phyloP scores from a whole-genome alignment of 306 rosid genomes.

The Vigna nakashimae region DNA sequence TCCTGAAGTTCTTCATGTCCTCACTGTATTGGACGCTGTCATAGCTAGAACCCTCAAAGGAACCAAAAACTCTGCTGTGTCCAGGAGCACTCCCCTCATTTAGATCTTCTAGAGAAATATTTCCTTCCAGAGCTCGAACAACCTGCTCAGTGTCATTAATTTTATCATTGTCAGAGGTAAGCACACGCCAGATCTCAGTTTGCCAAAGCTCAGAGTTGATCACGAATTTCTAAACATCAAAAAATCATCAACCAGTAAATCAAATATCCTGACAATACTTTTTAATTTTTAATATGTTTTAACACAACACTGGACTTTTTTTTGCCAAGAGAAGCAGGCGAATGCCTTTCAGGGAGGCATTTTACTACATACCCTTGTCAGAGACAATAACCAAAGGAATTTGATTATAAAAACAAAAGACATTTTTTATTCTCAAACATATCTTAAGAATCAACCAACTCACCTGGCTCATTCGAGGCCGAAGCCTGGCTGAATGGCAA shows the following conservation, averaged over 20 bases:
- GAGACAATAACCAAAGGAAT: conserved; percentile 11
- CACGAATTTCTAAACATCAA: conserved; percentile 1
- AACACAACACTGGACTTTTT: conserved; percentile 14
- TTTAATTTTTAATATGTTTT: not conserved
- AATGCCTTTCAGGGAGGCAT: conserved; percentile 8
- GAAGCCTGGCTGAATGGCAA: conserved; percentile 59
- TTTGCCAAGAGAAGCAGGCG: not conserved
- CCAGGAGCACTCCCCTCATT: conserved; percentile 72
- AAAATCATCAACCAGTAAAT: not conserved
- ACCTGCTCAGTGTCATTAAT: conserved; percentile 50
- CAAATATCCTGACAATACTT: conserved; percentile 1
- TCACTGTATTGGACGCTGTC: conserved; percentile 54
- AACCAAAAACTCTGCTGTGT: conserved; percentile 60
- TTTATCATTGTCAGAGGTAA: not conserved
- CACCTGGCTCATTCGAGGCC: conserved; percentile 78
- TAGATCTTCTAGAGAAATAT: conserved; percentile 73
- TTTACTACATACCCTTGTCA: not conserved
- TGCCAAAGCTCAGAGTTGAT: not conserved
- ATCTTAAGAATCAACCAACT: conserved; percentile 28
- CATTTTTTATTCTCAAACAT: not conserved
- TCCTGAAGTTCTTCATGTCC: conserved; percentile 60
- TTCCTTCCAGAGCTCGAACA: conserved; percentile 85
- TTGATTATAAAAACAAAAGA: not conserved
- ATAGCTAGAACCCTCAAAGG: conserved; percentile 67
- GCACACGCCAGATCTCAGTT: conserved; percentile 2